Evolutionary conservation across 768 basidiomycete species (phyloP).

Genomic region (Trametes meyenii): DNA sequence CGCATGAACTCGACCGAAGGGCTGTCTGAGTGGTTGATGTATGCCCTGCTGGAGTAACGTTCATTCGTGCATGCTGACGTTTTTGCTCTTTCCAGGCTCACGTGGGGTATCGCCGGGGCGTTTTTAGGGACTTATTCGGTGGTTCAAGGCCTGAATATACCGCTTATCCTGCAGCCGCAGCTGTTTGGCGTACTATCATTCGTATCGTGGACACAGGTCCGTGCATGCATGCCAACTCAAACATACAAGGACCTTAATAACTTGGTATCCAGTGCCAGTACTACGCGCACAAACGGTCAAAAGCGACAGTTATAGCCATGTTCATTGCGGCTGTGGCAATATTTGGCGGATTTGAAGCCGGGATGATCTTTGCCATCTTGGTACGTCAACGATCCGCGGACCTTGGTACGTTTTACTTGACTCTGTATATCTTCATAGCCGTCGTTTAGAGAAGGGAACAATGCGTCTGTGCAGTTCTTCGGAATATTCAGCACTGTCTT

Average conservation of each 20-base stretch:
- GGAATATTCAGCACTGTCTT: conserved; percentile 64
- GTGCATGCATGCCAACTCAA: conserved; percentile 15
- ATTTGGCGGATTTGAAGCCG: conserved; percentile 60
- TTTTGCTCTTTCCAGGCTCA: conserved; percentile 39
- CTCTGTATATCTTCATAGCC: conserved; percentile 33
- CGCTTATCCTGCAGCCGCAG: conserved; percentile 70
- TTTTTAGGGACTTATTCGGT: conserved; percentile 73
- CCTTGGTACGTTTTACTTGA: no score
- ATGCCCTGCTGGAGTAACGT: conserved; percentile 5
- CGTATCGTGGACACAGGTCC: conserved; percentile 68
- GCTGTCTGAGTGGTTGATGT: conserved; percentile 46
- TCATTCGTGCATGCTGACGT: not conserved
- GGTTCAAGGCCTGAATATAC: conserved; percentile 67
- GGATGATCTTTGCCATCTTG: conserved; percentile 59
- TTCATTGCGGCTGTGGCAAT: conserved; percentile 44
- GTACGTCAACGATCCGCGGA: conserved; percentile 45
- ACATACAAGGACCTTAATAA: no score
- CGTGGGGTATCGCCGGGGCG: conserved; percentile 62
- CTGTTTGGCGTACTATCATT: conserved; percentile 62
- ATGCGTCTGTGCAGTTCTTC: conserved; percentile 51
- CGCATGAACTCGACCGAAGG: conserved; percentile 68
- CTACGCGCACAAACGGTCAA: conserved; percentile 54
- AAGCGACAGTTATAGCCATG: conserved; percentile 37
- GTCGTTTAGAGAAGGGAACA: conserved; percentile 39
- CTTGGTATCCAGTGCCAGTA: conserved; percentile 58